Base-by-base conservation (phyloP, 2,329 filamentous ascomycete species). In the Pochonia chlamydosporia region DNA sequence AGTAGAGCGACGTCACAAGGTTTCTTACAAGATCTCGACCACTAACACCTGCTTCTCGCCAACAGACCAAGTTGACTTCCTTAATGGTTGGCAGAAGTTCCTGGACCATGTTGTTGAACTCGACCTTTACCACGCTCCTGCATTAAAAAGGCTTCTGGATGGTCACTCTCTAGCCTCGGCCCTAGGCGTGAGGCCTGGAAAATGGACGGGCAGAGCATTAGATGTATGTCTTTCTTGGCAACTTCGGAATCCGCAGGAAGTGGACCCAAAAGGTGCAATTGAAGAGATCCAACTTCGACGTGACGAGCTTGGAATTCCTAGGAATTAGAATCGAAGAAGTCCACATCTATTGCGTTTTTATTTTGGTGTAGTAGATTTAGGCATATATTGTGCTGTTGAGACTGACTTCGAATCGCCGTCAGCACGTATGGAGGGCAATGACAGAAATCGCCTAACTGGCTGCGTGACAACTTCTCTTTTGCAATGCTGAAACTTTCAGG, bases 221-320 rank as follows among this genome's bases (percentile, higher is more conserved):
- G 85, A 95, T 26, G 72, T 90, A 4, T 87, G 89, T 51, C 79
- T 95, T 65, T 82, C 83, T 51, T 97, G 91, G 90, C 93, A 97
- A 66, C 76, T 97, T 44, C 78, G 88, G 31, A 82, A 97, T 60
- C 89, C 90, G 0, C 74, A 74, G 4, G 72, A 71, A 48, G 79
- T 75, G 3, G 84, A 91, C 51, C 65, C 73, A 6, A 58, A 68
- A 6, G 77, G 71, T 3, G 83, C 77, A 1, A 67, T 89, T 45
- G 75, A 82, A 40, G 79, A 84, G 58, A 75, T 89, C 21, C 64
- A 67, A 40, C 63, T 58, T 46, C 72, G 68, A 52, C 73, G 68
- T 50, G 63, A 69, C 21, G 79, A 85, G 58, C 58, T 87, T 46
- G 73, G 68, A 1, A 75, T 66, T 49, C 48, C 48, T 2, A 23